Evolutionary conservation across 2,329 filamentous ascomycete genomes (phyloP), one percentile per base, ranked within the genome.

Genomic region (Aspergillus terreus): DNA sequence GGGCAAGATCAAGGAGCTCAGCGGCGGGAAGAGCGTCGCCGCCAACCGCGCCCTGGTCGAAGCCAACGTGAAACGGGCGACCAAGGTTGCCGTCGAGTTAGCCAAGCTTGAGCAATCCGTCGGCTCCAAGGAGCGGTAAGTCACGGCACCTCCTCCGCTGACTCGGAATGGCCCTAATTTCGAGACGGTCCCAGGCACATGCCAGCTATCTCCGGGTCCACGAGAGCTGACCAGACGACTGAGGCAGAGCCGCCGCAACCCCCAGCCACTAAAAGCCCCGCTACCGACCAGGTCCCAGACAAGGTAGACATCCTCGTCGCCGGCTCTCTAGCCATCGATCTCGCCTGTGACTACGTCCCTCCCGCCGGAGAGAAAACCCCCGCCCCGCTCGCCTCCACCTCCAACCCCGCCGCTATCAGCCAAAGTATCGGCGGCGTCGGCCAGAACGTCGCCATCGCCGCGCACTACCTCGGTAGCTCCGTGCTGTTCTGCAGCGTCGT

Each of bases 341-440:
- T 94, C 33, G 87, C 86, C 58, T 96, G 92, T 75, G 88, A 96
- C 68, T 94, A 86, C 64, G 64, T 75, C 23, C 80, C 81, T 11
- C 68, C 77, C 12, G 56, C 69, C 7, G 66, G 67, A 23, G 67
- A 72, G 32, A 54, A 64, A 2, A 55, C 56, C 10, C 59, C 66
- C 10, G 60, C 60, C 53, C 76, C 67, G 54, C 59, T 66, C 47
- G 76, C 85, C 35, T 82, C 92, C 53, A 96, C 91, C 0, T 97
- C 92, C 0, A 97, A 97, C 63, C 89, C 89, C 45, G 84, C 91
- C 6, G 76, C 78, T 12, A 95, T 96, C 58, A 83, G 76, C 33
- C 90, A 95, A 65, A 89, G 87, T 1, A 81, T 96, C 6, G 94
- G 94, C 11, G 94, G 94, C 6, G 94, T 97, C 6, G 94, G 90